A percentile compares a stretch with the other conserved stretches of the same genome.
phyloP scores from a whole-genome alignment of 2,329 filamentous ascomycete species.

The Periconia digitata region DNA sequence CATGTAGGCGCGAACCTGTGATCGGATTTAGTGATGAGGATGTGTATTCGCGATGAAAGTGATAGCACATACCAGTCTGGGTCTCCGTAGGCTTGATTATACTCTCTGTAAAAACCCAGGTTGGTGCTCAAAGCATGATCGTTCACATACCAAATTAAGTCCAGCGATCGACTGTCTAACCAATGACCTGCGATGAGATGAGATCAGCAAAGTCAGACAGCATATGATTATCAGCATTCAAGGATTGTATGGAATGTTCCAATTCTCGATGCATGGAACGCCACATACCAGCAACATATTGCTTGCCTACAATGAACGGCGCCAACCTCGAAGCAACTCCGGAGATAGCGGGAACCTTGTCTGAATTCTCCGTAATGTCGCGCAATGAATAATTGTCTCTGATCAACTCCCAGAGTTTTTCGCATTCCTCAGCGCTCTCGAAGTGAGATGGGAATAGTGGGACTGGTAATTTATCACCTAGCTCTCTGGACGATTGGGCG shows the following conservation, averaged over 20 bases:
- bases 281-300: no score
- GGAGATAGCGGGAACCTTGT: not conserved
- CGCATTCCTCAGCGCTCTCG: not conserved
- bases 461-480: not conserved
- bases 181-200: constrained; percentile 1
- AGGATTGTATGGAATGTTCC: no score
- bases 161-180: not conserved
- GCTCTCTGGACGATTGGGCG: not conserved
- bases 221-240: no score
- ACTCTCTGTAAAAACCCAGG: not conserved
- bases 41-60: not conserved
- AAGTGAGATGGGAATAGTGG: not conserved
- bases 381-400: not conserved
- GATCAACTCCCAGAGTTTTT: not conserved
- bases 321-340: not conserved
- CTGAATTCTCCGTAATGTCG: not conserved
- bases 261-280: no score
- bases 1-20: not conserved
- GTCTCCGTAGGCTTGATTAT: not conserved
- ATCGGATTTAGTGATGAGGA: not conserved
- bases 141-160: not conserved
- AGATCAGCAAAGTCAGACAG: no score
- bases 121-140: not conserved
- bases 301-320: not conserved
- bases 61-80: not conserved